A percentile compares a stretch with the other conserved stretches of the same genome.
Evolutionary conservation across 805 yeast genomes (phyloP).

Genomic region (Cyberlindnera xishuangbannaensis): DNA sequence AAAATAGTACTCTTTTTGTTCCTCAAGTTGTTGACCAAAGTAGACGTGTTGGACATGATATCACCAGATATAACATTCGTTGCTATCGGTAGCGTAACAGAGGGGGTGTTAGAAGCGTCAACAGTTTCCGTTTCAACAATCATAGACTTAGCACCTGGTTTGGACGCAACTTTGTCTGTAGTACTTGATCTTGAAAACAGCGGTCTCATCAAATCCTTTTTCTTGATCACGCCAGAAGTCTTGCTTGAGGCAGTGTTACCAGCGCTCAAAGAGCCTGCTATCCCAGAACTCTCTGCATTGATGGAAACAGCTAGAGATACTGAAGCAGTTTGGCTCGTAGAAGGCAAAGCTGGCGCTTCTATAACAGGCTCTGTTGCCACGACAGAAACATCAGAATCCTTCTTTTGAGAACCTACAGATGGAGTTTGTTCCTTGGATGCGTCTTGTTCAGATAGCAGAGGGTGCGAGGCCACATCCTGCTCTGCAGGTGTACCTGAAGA

Average conservation of each 20-base stretch:
- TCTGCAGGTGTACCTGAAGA: too few species aligned
- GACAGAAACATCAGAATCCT: too few species aligned
- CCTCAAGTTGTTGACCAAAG: conserved; percentile 26
- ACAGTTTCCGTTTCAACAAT: conserved; percentile 63
- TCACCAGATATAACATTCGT: conserved; percentile 14
- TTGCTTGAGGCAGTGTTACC: conserved; percentile 6
- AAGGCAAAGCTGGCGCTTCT: too few species aligned
- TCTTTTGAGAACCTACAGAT: too few species aligned
- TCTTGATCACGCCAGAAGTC: conserved; percentile 8
- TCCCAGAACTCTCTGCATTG: too few species aligned
- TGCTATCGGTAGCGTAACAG: conserved; percentile 25
- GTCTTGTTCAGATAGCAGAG: too few species aligned
- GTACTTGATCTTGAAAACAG: conserved; percentile 22
- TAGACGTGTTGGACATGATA: conserved; percentile 18
- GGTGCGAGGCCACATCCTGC: too few species aligned
- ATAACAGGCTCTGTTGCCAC: too few species aligned
- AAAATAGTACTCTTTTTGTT: conserved; percentile 33
- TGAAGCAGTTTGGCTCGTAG: too few species aligned
- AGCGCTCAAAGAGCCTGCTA: too few species aligned
- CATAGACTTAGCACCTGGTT: conserved; percentile 29
- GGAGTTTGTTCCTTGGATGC: too few species aligned
- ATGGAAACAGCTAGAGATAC: conserved; percentile 1
- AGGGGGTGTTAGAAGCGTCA: conserved; percentile 33
- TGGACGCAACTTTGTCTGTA: conserved; percentile 16
- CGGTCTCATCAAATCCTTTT: conserved; percentile 22